phyloP scores from a whole-genome alignment of 176 grass and related monocot species.

The Elaeis guineensis region DNA sequence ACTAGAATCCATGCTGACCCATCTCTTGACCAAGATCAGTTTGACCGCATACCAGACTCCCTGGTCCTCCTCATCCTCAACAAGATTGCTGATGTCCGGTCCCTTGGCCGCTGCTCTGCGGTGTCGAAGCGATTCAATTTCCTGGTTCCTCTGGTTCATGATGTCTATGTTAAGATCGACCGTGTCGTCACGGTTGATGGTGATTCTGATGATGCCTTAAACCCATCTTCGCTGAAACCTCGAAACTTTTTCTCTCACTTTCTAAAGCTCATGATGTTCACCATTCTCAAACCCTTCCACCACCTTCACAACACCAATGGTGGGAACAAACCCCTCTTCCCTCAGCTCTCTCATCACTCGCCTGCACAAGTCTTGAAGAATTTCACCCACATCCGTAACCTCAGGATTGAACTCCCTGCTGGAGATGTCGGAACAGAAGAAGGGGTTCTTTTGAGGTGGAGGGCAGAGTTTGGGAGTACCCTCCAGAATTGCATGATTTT shows the following conservation, averaged over 20 bases:
- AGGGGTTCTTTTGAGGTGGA: constrained; percentile 79
- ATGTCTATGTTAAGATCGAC: constrained; percentile 73
- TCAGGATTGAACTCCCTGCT: constrained; percentile 65
- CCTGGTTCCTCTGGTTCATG: constrained; percentile 59
- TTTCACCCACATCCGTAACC: constrained; percentile 53
- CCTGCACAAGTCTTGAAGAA: constrained; percentile 71
- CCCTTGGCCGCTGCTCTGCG: constrained; percentile 63
- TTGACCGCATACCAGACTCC: constrained; percentile 77
- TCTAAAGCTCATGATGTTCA: constrained; percentile 64
- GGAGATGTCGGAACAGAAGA: constrained; percentile 78
- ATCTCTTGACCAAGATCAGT: constrained; percentile 37
- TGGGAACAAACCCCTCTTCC: constrained; percentile 48
- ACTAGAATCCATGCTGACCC: constrained; percentile 72
- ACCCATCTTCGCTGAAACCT: constrained; percentile 38
- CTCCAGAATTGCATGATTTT: constrained; percentile 85
- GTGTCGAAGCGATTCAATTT: constrained; percentile 60
- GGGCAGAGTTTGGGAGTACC: constrained; percentile 79
- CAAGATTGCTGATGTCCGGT: constrained; percentile 75
- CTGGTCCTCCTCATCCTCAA: constrained; percentile 79
- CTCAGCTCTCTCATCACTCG: constrained; percentile 75
- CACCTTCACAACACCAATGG: constrained; percentile 36
- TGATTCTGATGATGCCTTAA: constrained; percentile 59
- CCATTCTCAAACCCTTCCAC: constrained; percentile 69
- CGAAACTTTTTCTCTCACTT: constrained; percentile 69
- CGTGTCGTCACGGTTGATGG: constrained; percentile 57